Evolutionary conservation across 306 rosid genomes (phyloP), one percentile per base, ranked within the genome.

Genomic region (Cucurbita pepo): DNA sequence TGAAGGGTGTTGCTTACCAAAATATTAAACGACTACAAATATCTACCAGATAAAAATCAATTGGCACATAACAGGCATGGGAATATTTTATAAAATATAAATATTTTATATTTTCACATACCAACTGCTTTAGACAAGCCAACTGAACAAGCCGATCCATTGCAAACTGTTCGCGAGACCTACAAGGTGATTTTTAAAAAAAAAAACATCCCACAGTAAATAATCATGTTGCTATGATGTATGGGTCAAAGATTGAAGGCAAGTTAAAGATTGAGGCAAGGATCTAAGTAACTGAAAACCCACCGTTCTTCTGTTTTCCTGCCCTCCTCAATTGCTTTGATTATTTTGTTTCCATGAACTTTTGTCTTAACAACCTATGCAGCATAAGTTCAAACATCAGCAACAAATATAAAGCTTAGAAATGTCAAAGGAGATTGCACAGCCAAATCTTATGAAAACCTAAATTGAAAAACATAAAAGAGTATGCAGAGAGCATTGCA

Each of bases 41-140:
- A 44, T 44, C 50, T 44, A 44, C 4, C 50, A 10, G 50, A 44
- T 44, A 44, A 44, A 44, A 44, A 44, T 44, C 13, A 44, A 44
- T 44, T 9, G 50, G 13, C 50, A 44, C 50, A 44, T 44, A 44
- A 10, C 16, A 44, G 52, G 52, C 52, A 10, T 47, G 15, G 52
- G 6, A 11, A 11, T 11, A 4, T 47, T 47, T 11, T 47, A 47
- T 54, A 18, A 55, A 16, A 55, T 19, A 19, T 15, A 30, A 51
- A 51, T 48, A 34, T 48, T 48, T n/a, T 48, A 48, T 34, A 15
- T 69, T 34, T 34, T 36, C 41, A 40, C 50, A 74, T 87, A 93
- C 98, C 96, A 93, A 89, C 84, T 83, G 84, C 83, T 93, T 93
- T 80, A 81, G 83, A 77, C 85, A 93, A 69, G 96, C 83, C 81